Base-by-base conservation (phyloP, 805 yeast species). In the Ogataea methanolica region DNA sequence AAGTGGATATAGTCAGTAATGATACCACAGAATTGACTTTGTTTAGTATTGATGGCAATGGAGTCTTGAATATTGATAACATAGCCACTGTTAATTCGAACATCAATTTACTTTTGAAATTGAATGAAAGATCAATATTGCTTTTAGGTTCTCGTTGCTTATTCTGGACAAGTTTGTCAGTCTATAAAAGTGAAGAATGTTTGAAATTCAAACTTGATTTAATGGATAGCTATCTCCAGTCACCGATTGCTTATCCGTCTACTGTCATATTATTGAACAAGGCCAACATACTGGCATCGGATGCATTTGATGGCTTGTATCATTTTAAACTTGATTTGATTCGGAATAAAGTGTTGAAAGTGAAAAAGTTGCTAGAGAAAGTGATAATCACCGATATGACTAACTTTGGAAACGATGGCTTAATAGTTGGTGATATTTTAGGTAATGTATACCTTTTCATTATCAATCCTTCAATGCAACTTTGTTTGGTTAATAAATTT, bases 381-480 rank as follows among this genome's bases (percentile, higher is more conserved):
- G 33, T 48, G 8, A 26, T 50, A n/a, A 47, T 48, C 4, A 47
- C 54, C 7, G 43, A 43, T 6, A 26, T 56, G 26, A 44, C 40
- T 11, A 42, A 39, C 1, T 33, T 54, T 29, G 52, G 52, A 14
- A 41, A 39, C 11, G 52, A 58, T 42, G 48, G 52, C 8, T 15
- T 62, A 6, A 31, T 55, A 0, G 48, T 58, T 21, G 62, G 64
- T 23, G 66, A 62, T 47, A 5, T 54, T 6, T 39, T 56, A 16
- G 66, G 66, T 2, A 62, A 62, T 39, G 12, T 61, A 2, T 55
- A 50, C 19, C 33, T 57, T 8, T 34, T 7, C 4, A 33, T 17
- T 19, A 26, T 41, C 16, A 34, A 17, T 17, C n/a, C 11, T 19
- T 16, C 37, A 17, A 22, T 51, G 23, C 17, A n/a, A 37, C 14